phyloP scores from a whole-genome alignment of 768 basidiomycete genomes.

The Candolleomyces eurysporus region DNA sequence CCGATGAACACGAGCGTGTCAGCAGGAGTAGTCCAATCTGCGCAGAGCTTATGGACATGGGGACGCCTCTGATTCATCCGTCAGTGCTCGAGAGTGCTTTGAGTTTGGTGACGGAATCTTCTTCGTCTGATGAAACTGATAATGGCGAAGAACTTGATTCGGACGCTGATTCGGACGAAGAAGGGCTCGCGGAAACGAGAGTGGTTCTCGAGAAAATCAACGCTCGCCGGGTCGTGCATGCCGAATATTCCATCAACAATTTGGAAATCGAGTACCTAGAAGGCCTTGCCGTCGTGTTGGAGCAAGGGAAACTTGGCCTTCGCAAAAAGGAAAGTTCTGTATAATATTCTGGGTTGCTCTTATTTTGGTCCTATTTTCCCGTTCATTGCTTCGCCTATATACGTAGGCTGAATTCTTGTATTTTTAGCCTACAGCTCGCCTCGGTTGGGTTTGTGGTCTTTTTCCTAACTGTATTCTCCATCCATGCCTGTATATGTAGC shows the following conservation, averaged over 20 bases:
- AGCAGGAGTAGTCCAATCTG: constrained; percentile 22
- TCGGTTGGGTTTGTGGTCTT: background rate
- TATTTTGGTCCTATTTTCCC: background rate
- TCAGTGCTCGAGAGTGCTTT: constrained; percentile 36
- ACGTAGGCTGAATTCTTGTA: background rate
- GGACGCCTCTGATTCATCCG: constrained; percentile 46
- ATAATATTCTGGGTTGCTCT: background rate
- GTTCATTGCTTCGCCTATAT: background rate
- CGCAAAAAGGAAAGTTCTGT: constrained; percentile 11
- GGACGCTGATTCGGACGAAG: constrained; percentile 31
- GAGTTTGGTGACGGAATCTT: constrained; percentile 1
- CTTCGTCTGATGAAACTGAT: constrained; percentile 11
- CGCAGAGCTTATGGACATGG: constrained; percentile 52
- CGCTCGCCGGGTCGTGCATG: constrained; percentile 64
- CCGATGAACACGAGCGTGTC: constrained; percentile 53
- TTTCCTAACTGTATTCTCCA: background rate
- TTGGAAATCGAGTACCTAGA: constrained; percentile 62
- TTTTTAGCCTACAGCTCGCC: background rate
- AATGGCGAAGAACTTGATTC: constrained; percentile 6
- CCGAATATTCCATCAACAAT: constrained; percentile 66
- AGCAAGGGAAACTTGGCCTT: constrained; percentile 57
- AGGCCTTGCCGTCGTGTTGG: constrained; percentile 57
- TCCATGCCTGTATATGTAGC: background rate
- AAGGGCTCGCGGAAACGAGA: constrained; percentile 39
- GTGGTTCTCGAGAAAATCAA: constrained; percentile 69